A percentile compares a stretch with the other conserved stretches of the same genome.
Conservation (phyloP, 78 protist genomes). For the Emiliania huxleyi region DNA sequence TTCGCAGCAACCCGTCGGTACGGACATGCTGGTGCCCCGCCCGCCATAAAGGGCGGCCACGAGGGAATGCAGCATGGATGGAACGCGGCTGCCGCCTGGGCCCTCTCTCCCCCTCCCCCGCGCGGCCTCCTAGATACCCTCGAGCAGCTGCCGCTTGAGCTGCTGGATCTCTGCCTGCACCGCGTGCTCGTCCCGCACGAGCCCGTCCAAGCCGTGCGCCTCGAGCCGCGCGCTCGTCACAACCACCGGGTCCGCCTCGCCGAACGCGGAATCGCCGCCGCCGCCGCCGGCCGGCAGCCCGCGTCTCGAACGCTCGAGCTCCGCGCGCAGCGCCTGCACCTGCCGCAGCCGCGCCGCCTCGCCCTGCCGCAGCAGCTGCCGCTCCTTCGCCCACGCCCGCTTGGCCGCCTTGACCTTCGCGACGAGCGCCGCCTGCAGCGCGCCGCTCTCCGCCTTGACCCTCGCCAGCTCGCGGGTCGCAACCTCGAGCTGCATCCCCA, state of each 20-base stretch:
- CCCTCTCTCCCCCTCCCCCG: too few relatives aligned
- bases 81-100: too few relatives aligned
- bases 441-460: background rate
- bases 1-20: too few relatives aligned
- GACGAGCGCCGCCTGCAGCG: background rate
- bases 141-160: background rate
- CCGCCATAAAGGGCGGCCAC: too few relatives aligned
- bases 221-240: background rate
- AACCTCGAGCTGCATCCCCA: background rate
- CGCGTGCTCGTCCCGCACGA: background rate
- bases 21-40: too few relatives aligned
- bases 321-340: background rate
- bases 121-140: too few relatives aligned
- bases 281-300: background rate
- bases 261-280: background rate
- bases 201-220: background rate
- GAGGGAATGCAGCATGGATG: too few relatives aligned
- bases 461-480: background rate
- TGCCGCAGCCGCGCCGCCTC: background rate
- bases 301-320: background rate
- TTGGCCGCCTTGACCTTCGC: background rate
- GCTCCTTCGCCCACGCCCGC: background rate
- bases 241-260: background rate
- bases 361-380: background rate
- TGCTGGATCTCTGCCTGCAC: background rate